phyloP scores from a whole-genome alignment of 345 rosid genomes.

The Populus simonii region DNA sequence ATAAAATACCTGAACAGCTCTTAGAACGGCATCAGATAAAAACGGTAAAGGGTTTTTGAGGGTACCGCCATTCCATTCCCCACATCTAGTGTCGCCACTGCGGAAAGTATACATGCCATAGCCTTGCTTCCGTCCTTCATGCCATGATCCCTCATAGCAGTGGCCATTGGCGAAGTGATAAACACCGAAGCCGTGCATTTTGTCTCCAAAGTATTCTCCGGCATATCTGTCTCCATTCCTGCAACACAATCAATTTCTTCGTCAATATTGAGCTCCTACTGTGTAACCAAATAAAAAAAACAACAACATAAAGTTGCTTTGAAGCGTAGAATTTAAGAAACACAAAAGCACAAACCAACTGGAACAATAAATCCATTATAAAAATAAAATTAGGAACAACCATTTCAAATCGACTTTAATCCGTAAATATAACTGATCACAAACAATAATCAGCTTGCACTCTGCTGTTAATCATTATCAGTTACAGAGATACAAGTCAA shows the following conservation, averaged over 20 bases:
- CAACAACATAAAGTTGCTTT: neutral
- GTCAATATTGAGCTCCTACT: neutral
- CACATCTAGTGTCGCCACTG: constrained; percentile 57
- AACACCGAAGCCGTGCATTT: constrained; percentile 88
- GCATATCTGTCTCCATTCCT: constrained; percentile 92
- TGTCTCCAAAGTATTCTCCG: constrained; percentile 92
- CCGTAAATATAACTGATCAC: neutral
- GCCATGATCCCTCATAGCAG: constrained; percentile 95
- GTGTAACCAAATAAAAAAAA: neutral
- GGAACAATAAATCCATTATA: neutral
- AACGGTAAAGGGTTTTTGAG: constrained; percentile 48
- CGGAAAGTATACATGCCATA: constrained; percentile 78
- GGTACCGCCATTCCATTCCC: constrained; percentile 77
- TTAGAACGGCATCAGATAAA: constrained; percentile 39
- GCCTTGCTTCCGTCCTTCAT: constrained; percentile 91
- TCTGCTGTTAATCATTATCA: neutral
- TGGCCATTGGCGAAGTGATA: constrained; percentile 90
- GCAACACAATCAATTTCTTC: constrained; percentile 24
- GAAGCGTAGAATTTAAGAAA: neutral
- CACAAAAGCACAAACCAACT: neutral
- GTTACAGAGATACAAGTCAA: neutral
- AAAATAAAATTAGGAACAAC: neutral
- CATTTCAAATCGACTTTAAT: neutral
- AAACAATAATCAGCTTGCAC: neutral
- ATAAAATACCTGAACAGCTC: constrained; percentile 62